Evolutionary conservation across 148 eudicot genomes (phyloP).

Genomic region (Suaeda aralocaspica): DNA sequence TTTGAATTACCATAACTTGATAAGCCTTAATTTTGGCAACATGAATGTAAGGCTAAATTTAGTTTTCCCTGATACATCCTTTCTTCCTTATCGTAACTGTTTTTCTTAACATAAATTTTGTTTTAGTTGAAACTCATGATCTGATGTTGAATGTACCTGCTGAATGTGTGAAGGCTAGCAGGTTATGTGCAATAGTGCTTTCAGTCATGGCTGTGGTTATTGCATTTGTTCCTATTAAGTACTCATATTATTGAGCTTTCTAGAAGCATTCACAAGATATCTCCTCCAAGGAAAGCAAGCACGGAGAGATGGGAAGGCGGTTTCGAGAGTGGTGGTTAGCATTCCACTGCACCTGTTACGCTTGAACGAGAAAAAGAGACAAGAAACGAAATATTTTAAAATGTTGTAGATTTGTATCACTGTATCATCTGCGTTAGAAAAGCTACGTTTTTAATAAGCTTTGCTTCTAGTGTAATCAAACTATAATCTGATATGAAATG

Average conservation of each 20-base stretch:
- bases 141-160: background rate
- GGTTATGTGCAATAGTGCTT: constrained; percentile 52
- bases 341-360: constrained; percentile 85
- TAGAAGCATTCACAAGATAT: constrained; percentile 68
- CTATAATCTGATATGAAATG: background rate
- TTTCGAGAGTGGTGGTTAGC: constrained; percentile 96
- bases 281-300: constrained; percentile 62
- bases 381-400: constrained; percentile 49
- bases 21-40: no score
- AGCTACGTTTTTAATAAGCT: background rate
- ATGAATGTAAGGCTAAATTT: no score
- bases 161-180: constrained; percentile 61
- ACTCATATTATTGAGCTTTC: constrained; percentile 43
- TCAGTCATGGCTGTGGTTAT: constrained; percentile 43
- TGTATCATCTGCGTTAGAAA: background rate
- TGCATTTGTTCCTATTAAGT: constrained; percentile 56
- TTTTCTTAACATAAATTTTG: no score
- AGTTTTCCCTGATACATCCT: no score
- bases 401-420: constrained; percentile 11
- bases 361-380: constrained; percentile 58
- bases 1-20: no score
- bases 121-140: no score
- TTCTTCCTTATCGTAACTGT: no score
- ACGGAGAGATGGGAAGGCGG: constrained; percentile 75
- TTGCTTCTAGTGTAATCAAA: background rate